Percentiles rank a stretch among this genome's conserved stretches.
These are phyloP conservation scores for Dioscorea alata DNA, from an alignment of 106 monocot species.

Conservation along the genomic window DNA sequence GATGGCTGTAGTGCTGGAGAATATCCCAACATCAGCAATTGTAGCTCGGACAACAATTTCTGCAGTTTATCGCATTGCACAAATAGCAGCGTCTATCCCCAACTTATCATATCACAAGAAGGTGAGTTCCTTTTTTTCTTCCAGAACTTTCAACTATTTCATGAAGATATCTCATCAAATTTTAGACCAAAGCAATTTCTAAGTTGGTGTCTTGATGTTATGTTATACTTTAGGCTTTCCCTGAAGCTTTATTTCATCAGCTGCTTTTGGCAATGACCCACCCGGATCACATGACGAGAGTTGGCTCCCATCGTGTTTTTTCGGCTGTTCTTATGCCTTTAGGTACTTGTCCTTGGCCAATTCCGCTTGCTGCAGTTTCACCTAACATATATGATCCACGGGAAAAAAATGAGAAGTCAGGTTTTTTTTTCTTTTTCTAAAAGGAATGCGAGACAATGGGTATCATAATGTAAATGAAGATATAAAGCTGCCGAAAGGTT, in stretches of 20 bases:
- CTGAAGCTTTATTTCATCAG: constrained; percentile 93
- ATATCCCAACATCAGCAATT: constrained; percentile 33
- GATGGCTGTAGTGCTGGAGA: constrained; percentile 63
- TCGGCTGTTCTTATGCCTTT: constrained; percentile 60
- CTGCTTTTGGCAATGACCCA: constrained; percentile 82
- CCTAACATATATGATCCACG: constrained; percentile 23
- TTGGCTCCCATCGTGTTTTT: constrained; percentile 78
- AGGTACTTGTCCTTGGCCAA: constrained; percentile 50
- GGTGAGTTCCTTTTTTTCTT: constrained; percentile 25
- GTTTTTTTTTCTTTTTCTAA: constrained; percentile 6
- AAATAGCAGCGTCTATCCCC: constrained; percentile 44
- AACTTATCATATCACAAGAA: constrained; percentile 59
- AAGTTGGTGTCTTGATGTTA: background rate
- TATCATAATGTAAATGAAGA: constrained; percentile 8
- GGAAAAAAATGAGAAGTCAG: constrained; percentile 5
- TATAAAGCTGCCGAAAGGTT: constrained; percentile 1
- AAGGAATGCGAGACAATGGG: constrained; percentile 13
- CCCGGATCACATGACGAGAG: constrained; percentile 66
- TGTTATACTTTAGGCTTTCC: constrained; percentile 63
- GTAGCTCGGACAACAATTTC: constrained; percentile 50
- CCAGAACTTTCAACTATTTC: background rate
- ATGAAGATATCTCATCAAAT: background rate
- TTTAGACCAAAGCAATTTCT: background rate
- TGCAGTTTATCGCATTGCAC: constrained; percentile 42
- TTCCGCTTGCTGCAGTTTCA: constrained; percentile 25